Evolutionary conservation across 1,284 basidiomycete genomes (phyloP), one percentile per base, ranked within the genome.

Genomic region (Moniliophthora roreri): DNA sequence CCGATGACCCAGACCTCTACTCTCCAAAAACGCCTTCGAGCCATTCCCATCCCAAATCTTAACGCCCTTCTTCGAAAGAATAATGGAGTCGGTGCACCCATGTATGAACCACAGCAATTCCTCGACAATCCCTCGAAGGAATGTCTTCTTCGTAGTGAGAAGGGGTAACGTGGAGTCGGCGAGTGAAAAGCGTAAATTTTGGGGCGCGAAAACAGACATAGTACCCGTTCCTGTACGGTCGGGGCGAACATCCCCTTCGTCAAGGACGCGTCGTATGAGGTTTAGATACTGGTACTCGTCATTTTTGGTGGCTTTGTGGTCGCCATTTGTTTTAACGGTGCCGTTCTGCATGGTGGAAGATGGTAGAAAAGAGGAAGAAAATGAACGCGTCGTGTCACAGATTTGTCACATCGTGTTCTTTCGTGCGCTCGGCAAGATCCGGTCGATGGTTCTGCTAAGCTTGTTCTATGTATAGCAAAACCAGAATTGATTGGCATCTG

Each of bases 41-140:
- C 94, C 96, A 62, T 99, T 99, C 0, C 95, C 95, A 66, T 98
- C 95, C 96, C 97, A 99, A 62, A 99, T 99, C 67, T 93, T 91
- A 57, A 99, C 82, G 45, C 91, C 93, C 64, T 91, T 91, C n/a
- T 82, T 78, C 0, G 86, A 85, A 32, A 99, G 81, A 0, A 87
- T 62, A 8, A 78, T 85, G 0, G 91, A 86, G 71, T 98, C 93
- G 0, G 96, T 98, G 20, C 78, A 81, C 1, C 95, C 96, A 20
- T 79, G 76, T 15, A 98, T 77, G 65, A 99, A 99, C 96, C 97
- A 99, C 4, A 99, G 79, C 0, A 99, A 83, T 66, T 99, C 96
- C 67, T 98, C 95, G 18, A 94, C 74, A 32, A 99, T 95, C 0
- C 93, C 95, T 35, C 92, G 88, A 21, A 89, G 74, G 67, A 98